Evolutionary conservation across 2,329 filamentous ascomycete genomes (phyloP), one percentile per base, ranked within the genome.

Genomic region (Blastomyces percursus): DNA sequence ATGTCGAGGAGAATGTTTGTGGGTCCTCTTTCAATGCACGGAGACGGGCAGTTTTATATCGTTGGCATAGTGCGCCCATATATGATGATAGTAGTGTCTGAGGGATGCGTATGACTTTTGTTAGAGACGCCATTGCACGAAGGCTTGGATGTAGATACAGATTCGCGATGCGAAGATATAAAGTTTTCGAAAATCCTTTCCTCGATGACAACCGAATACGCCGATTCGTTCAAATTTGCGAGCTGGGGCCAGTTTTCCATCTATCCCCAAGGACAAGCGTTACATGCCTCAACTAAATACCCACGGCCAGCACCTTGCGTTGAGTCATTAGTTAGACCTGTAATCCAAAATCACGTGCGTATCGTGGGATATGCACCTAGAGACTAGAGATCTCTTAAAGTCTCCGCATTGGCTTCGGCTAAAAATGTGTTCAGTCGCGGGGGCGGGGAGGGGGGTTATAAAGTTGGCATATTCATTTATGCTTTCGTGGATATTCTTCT

Each of bases 1-100:
- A 74, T 2, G 60, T 68, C 2, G 72, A 73, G 3, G 68, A 68
- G 61, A 73, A 75, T 35, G 69, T 66, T 19, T 62, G 55, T 5
- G 72, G 69, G 61, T 74, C 69, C 55, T 65, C 64, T 61, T 69
- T 62, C 21, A 74, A 67, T 30, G 67, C 67, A 57, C 67, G 61
- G 3, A 74, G 64, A 48, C 72, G 69, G 12, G 70, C 64, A 2
- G 61, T 51, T 61, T 68, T 72, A 60, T 66, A 71, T 19, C 63
- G 64, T 48, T 56, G 48, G 50, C 62, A 64, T 24, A 67, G 51
- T 11, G 14, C 27, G 27, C 2, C 40, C 24, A 55, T 8, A 32
- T 62, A 59, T 48, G 58, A 50, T 32, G 65, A 60, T 38, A 63
- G 38, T 11, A 64, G 56, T 4, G 32, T 32, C 19, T 58, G 50